These are phyloP conservation scores for Huntiella decipiens DNA, from an alignment of 2,329 filamentous ascomycete genomes.

Conservation along the genomic window DNA sequence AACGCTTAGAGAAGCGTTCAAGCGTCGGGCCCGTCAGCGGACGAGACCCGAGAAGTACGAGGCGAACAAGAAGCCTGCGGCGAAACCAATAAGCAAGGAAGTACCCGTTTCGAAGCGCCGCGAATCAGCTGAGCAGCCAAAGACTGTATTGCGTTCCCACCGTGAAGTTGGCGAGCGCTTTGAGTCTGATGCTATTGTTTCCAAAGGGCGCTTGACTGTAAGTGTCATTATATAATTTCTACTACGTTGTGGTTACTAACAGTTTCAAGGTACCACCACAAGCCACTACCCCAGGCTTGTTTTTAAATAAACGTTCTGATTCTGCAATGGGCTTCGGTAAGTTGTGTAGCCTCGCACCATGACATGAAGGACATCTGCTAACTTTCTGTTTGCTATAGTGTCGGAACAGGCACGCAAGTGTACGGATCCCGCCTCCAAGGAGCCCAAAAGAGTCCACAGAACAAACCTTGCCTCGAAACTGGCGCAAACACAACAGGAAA, in stretches of 20 bases:
- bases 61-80: too few relatives aligned
- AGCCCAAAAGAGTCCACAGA: neutral
- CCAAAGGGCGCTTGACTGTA: slow-evolving; percentile 18
- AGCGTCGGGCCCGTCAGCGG: too few relatives aligned
- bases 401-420: slow-evolving; percentile 33
- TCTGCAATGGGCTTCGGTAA: slow-evolving; percentile 12
- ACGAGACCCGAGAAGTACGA: too few relatives aligned
- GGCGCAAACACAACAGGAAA: neutral
- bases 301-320: slow-evolving; percentile 18
- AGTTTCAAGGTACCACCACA: neutral
- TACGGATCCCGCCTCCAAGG: slow-evolving; percentile 23
- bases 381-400: slow-evolving; percentile 19
- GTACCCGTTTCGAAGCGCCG: too few relatives aligned
- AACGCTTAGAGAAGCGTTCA: too few relatives aligned
- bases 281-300: slow-evolving; percentile 16
- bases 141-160: neutral
- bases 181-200: slow-evolving; percentile 31
- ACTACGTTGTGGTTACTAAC: neutral
- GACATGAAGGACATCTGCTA: too few relatives aligned
- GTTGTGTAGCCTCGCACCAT: slow-evolving; percentile 3
- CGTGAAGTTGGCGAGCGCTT: slow-evolving; percentile 33
- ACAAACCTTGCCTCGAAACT: neutral
- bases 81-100: too few relatives aligned
- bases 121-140: too few relatives aligned
- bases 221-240: neutral